Conservation (phyloP, 1,284 basidiomycete genomes). For the Megacollybia platyphylla region DNA sequence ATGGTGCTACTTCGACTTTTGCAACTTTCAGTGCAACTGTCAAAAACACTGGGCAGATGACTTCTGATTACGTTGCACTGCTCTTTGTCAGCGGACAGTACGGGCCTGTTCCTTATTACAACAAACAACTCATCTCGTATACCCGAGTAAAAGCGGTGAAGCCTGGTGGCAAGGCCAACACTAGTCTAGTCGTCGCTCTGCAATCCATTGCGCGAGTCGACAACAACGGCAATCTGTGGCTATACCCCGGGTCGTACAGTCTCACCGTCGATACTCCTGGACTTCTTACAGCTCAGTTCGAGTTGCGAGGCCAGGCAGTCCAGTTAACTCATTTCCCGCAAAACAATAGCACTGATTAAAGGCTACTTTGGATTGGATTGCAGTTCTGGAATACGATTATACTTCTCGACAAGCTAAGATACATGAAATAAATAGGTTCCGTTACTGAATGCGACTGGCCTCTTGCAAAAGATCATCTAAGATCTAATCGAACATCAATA, state of each 20-base stretch:
- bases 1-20: conserved; percentile 20
- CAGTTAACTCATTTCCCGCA: conserved; percentile 28
- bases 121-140: conserved; percentile 39
- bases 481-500: background rate
- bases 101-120: conserved; percentile 36
- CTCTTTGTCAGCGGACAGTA: conserved; percentile 34
- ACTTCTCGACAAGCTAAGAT: too few species aligned
- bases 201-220: conserved; percentile 38
- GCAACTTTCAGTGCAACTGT: conserved; percentile 34
- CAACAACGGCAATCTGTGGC: conserved; percentile 28
- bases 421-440: too few species aligned
- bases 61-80: conserved; percentile 44
- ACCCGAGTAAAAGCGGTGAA: conserved; percentile 28
- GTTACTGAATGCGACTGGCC: background rate
- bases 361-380: too few species aligned
- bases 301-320: conserved; percentile 24
- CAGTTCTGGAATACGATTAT: too few species aligned
- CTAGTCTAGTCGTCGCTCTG: conserved; percentile 30
- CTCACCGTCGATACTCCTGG: conserved; percentile 28
- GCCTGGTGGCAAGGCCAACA: conserved; percentile 20
- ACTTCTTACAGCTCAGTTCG: conserved; percentile 23
- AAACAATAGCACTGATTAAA: background rate
- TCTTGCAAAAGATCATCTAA: background rate
- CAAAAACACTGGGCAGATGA: conserved; percentile 32
- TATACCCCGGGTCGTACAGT: conserved; percentile 34